Evolutionary conservation across 2,329 filamentous ascomycete species (phyloP).

Genomic region (Teratosphaeria epicoccoides): DNA sequence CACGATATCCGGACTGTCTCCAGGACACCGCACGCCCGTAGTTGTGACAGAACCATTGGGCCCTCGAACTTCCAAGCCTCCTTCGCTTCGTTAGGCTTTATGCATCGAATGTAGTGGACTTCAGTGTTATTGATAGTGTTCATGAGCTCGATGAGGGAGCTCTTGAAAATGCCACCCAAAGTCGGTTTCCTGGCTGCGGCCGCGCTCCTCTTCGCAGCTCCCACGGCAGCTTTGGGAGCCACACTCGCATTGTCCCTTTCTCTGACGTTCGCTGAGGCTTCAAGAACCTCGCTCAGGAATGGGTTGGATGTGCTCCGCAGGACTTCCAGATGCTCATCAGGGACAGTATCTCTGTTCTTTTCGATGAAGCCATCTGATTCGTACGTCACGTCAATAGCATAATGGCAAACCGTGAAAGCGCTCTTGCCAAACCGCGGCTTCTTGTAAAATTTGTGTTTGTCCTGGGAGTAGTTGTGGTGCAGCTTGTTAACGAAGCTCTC

Average conservation of each 20-base stretch:
- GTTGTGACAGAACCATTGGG: constrained; percentile 94
- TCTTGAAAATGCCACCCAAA: constrained; percentile 96
- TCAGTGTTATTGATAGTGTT: constrained; percentile 94
- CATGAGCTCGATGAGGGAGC: constrained; percentile 96
- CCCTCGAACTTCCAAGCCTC: constrained; percentile 97
- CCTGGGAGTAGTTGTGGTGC: constrained; percentile 79
- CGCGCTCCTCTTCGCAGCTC: constrained; percentile 71
- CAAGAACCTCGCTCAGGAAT: constrained; percentile 76
- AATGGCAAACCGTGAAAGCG: constrained; percentile 95
- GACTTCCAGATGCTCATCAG: constrained; percentile 94
- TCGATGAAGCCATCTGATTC: constrained; percentile 99
- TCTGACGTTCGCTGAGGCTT: constrained; percentile 73
- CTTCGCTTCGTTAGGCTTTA: constrained; percentile 97
- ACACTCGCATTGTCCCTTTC: constrained; percentile 66
- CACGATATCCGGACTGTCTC: constrained; percentile 97
- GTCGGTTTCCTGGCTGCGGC: constrained; percentile 94
- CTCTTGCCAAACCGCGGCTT: constrained; percentile 97
- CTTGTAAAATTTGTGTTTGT: constrained; percentile 97
- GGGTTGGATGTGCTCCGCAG: constrained; percentile 71
- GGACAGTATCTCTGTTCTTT: constrained; percentile 97
- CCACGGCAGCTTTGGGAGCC: constrained; percentile 57
- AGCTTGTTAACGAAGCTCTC: constrained; percentile 95
- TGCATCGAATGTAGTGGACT: constrained; percentile 97
- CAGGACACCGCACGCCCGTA: constrained; percentile 95
- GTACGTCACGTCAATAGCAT: constrained; percentile 95